These are phyloP conservation scores for Metarhizium sp. DNA, from an alignment of 2,329 filamentous ascomycete genomes.

Conservation along the genomic window DNA sequence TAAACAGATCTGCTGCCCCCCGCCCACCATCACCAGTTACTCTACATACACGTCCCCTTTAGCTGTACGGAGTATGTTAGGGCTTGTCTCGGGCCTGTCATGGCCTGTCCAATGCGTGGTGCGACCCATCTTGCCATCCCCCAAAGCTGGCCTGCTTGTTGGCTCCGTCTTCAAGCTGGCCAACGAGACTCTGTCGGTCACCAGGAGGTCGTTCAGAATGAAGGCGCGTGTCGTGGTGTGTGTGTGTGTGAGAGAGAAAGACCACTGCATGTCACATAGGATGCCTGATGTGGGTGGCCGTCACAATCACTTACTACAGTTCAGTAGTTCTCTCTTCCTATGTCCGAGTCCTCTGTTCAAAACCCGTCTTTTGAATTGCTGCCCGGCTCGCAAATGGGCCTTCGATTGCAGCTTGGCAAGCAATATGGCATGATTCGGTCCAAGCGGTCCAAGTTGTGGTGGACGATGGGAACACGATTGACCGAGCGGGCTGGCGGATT, in stretches of 20 bases:
- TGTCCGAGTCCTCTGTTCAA: background rate
- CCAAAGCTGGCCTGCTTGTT: background rate
- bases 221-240: background rate
- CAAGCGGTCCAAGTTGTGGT: too few species aligned
- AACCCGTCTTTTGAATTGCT: background rate
- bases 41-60: background rate
- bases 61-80: background rate
- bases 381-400: background rate
- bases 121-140: background rate
- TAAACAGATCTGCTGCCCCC: background rate
- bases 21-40: background rate
- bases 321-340: background rate
- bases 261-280: background rate
- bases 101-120: background rate
- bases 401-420: background rate
- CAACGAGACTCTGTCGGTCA: too few species aligned
- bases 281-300: background rate
- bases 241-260: background rate
- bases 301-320: background rate
- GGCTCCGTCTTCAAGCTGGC: too few species aligned
- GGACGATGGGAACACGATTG: too few species aligned
- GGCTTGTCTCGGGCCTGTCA: background rate
- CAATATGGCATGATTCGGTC: background rate
- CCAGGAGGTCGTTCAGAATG: too few species aligned
- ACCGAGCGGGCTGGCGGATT: too few species aligned